Base-by-base conservation (phyloP, 208 protist genomes). In the Trypanosoma brucei region DNA sequence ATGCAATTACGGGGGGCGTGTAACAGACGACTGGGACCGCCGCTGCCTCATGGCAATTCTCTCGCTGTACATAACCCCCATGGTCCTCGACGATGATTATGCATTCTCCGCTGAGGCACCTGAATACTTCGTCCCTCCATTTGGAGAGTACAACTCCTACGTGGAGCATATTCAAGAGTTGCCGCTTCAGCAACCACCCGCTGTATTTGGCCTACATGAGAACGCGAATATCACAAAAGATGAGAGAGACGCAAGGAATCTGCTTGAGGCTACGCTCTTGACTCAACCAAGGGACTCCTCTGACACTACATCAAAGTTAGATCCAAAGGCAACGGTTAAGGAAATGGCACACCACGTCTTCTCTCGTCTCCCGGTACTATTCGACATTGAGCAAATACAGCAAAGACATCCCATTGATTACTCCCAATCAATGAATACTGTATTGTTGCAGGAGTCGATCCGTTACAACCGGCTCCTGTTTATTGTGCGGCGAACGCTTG, bases 181-280 rank as follows among this genome's bases (percentile, higher is more conserved):
- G 13, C 91, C 93, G 2, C 60, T 75, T 40, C 70, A 89, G 63
- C 90, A 97, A 72, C 75, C 79, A 31, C 94, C 94, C 31, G 84
- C 84, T 50, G 85, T 98, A 45, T 98, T 98, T 74, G 94, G 94
- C 3, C 68, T 98, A 51, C 92, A 98, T 66, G 91, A 95, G 57
- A 98, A 98, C 69, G 94, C 94, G 37, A 91, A 96, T 70, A 98
- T 98, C 74, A 97, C 94, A 13, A 95, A 95, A 69, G 95, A 96
- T 59, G 85, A 95, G 76, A 80, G 88, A 38, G 95, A 97, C 33
- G 91, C 92, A 3, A 67, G 75, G 11, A 75, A 88, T 53, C 70
- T 98, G 42, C 78, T 97, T 39, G 80, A 94, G 35, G 79, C 89
- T 38, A 87, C 95, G 30, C 88, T 96, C 14, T 48, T 82, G 36